Conservation (phyloP, 306 rosid genomes). For the Ceratonia siliqua region DNA sequence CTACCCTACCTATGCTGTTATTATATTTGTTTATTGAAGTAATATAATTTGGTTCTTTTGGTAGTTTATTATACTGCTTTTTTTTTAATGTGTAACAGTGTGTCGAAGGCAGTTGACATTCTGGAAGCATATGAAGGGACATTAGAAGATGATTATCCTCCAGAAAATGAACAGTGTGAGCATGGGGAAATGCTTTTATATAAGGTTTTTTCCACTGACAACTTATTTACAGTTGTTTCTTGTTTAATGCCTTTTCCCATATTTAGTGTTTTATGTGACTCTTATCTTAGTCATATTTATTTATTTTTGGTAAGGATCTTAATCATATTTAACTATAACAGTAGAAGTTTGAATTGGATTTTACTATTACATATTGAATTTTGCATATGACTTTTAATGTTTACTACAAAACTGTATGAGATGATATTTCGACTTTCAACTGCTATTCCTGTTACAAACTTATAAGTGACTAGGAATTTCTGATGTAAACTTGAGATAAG, state of each 20-base stretch:
- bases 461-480: not conserved
- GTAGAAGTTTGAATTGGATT: not conserved
- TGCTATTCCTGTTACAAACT: not conserved
- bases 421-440: not conserved
- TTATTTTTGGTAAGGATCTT: no score
- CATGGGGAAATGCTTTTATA: constrained; percentile 96
- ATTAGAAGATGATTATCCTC: constrained; percentile 93
- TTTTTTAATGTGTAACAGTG: constrained; percentile 49
- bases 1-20: constrained; percentile 7
- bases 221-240: constrained; percentile 25
- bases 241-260: constrained; percentile 6
- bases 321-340: no score
- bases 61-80: constrained; percentile 21
- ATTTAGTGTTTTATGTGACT: constrained; percentile 15
- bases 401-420: not conserved
- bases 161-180: constrained; percentile 86
- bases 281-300: not conserved
- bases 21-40: constrained; percentile 16
- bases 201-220: constrained; percentile 57
- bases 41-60: constrained; percentile 5
- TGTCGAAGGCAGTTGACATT: constrained; percentile 87
- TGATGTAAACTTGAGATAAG: not conserved
- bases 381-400: not conserved
- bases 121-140: constrained; percentile 98
- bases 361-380: not conserved